Evolutionary conservation across 1,284 basidiomycete species (phyloP).

Genomic region (Mycena sp.): DNA sequence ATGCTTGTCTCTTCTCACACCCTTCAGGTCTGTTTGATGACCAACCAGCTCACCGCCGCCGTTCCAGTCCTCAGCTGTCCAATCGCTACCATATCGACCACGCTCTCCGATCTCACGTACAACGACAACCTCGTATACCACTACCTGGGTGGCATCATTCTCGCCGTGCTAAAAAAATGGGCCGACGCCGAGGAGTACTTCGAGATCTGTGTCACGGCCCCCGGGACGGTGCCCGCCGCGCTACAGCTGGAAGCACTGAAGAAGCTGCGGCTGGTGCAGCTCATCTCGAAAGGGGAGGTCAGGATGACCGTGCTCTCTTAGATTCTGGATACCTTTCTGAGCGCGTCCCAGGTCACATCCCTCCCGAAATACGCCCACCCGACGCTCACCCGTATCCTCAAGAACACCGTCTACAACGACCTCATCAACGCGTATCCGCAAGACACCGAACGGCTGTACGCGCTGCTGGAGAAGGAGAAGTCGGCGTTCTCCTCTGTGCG

Average conservation of each 20-base stretch:
- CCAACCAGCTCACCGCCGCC: slow-evolving; percentile 59
- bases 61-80: slow-evolving; percentile 66
- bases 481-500: slow-evolving; percentile 60
- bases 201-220: slow-evolving; percentile 80
- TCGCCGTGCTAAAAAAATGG: slow-evolving; percentile 71
- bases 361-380: slow-evolving; percentile 77
- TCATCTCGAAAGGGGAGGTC: slow-evolving; percentile 46
- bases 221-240: slow-evolving; percentile 69
- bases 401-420: slow-evolving; percentile 66
- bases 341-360: slow-evolving; percentile 39
- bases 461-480: slow-evolving; percentile 61
- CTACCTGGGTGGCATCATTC: slow-evolving; percentile 74
- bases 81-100: slow-evolving; percentile 65
- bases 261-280: slow-evolving; percentile 52
- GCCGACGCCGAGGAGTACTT: slow-evolving; percentile 75
- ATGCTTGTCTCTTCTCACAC: neutral
- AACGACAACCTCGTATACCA: slow-evolving; percentile 83
- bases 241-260: slow-evolving; percentile 89
- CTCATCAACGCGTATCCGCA: slow-evolving; percentile 73
- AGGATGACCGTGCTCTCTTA: neutral
- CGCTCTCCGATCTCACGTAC: slow-evolving; percentile 68
- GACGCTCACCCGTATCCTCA: slow-evolving; percentile 64
- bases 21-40: slow-evolving; percentile 53
- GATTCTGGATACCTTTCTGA: neutral
- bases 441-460: slow-evolving; percentile 52